A percentile compares a stretch with the other conserved stretches of the same genome.
Evolutionary conservation across 2,329 filamentous ascomycete species (phyloP).

Genomic region (Aspergillus tanneri): DNA sequence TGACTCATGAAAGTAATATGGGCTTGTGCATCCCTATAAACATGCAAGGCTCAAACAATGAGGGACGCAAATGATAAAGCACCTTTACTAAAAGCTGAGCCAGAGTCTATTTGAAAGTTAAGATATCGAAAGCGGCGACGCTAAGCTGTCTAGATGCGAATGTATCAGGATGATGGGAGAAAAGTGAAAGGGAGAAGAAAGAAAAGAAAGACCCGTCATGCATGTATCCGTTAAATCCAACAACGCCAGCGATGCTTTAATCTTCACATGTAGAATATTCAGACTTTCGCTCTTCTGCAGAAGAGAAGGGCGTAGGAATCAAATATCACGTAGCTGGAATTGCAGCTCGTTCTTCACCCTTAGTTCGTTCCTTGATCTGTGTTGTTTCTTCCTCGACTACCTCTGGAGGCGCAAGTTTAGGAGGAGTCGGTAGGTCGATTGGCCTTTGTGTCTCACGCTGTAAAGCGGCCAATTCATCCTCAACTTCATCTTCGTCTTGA

Average conservation of each 20-base stretch:
- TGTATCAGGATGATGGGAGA: too few species aligned
- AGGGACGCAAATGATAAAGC: too few species aligned
- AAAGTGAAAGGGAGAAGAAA: too few species aligned
- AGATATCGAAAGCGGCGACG: neutral
- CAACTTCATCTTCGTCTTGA: slow-evolving; percentile 95
- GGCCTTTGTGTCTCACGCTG: slow-evolving; percentile 59
- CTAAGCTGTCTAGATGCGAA: neutral
- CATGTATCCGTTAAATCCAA: slow-evolving; percentile 8
- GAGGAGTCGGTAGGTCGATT: slow-evolving; percentile 40
- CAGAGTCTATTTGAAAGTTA: too few species aligned
- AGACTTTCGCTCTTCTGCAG: too few species aligned
- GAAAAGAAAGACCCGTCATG: too few species aligned
- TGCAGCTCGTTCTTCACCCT: slow-evolving; percentile 21
- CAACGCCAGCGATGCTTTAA: slow-evolving; percentile 30
- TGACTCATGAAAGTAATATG: neutral
- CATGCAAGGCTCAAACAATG: neutral
- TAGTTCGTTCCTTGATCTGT: slow-evolving; percentile 30
- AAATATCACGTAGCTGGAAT: slow-evolving; percentile 17
- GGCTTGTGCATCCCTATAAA: neutral
- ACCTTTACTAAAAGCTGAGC: too few species aligned
- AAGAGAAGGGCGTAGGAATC: too few species aligned
- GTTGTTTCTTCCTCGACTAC: slow-evolving; percentile 26
- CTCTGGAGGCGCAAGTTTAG: slow-evolving; percentile 33
- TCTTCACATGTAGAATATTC: neutral
- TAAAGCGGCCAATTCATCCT: slow-evolving; percentile 85